Conservation (phyloP, 179 eudicot genomes). For the Patellifolia procumbens region DNA sequence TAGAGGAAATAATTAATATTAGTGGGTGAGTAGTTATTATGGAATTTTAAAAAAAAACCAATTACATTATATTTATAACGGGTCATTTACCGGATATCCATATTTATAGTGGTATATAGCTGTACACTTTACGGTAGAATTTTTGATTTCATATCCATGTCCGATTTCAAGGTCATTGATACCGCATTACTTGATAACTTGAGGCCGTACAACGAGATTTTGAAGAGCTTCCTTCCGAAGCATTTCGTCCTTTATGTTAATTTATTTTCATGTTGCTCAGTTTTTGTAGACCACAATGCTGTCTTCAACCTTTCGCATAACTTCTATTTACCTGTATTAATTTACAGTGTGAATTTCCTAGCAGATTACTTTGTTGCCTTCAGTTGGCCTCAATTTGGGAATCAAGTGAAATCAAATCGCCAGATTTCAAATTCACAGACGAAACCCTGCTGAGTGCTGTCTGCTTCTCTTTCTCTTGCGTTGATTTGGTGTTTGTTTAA, state of each 20-base stretch:
- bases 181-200: background rate
- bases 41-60: too few species aligned
- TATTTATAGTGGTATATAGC: too few species aligned
- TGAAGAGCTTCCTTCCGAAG: conserved; percentile 96
- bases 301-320: background rate
- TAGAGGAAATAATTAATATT: too few species aligned
- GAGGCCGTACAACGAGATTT: conserved; percentile 98
- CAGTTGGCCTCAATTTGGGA: too few species aligned
- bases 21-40: too few species aligned
- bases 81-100: too few species aligned
- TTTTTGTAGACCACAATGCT: background rate
- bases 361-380: too few species aligned
- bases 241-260: conserved; percentile 57
- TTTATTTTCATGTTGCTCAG: background rate
- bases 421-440: background rate
- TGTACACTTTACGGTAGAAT: too few species aligned
- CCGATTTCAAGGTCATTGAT: background rate
- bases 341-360: background rate
- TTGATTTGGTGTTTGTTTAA: too few species aligned
- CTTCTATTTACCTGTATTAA: background rate
- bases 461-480: too few species aligned
- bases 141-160: conserved; percentile 4
- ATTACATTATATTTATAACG: too few species aligned
- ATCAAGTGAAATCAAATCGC: conserved; percentile 18
- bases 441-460: too few species aligned